Evolutionary conservation across 148 eudicot genomes (phyloP).

Genomic region (Gaultheria prostrata): DNA sequence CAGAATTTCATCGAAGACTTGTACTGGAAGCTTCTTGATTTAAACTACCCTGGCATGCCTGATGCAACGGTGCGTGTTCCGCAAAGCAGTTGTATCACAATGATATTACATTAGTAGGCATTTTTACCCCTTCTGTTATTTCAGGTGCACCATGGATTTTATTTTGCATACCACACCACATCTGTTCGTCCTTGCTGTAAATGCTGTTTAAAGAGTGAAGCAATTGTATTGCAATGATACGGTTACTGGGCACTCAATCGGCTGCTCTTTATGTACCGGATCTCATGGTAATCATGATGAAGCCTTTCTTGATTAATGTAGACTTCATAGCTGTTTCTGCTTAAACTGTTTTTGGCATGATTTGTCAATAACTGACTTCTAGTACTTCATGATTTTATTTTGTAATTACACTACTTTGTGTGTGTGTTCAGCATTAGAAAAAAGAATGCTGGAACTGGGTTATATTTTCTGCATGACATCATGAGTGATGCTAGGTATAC

Average conservation of each 20-base stretch:
- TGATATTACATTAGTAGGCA: not conserved
- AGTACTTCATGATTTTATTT: not conserved
- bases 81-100: no score
- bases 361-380: not conserved
- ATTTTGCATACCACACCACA: constrained; percentile 84
- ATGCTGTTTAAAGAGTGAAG: constrained; percentile 59
- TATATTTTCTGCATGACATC: not conserved
- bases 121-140: constrained; percentile 16
- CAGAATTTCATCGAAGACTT: not conserved
- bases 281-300: constrained; percentile 51
- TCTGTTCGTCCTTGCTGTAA: constrained; percentile 65
- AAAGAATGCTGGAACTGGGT: not conserved
- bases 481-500: not conserved
- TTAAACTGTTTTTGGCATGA: not conserved
- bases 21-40: not conserved
- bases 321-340: not conserved
- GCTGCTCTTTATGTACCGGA: constrained; percentile 87
- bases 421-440: not conserved
- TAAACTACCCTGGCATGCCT: not conserved
- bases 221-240: constrained; percentile 54
- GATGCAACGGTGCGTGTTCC: not conserved
- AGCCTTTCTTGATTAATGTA: constrained; percentile 10
- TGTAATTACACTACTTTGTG: not conserved
- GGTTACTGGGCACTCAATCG: constrained; percentile 89
- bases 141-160: constrained; percentile 96